Percentiles rank a stretch among this genome's conserved stretches.
These are phyloP conservation scores for Sphaerulina musiva DNA, from an alignment of 2,329 filamentous ascomycete genomes.

Conservation along the genomic window DNA sequence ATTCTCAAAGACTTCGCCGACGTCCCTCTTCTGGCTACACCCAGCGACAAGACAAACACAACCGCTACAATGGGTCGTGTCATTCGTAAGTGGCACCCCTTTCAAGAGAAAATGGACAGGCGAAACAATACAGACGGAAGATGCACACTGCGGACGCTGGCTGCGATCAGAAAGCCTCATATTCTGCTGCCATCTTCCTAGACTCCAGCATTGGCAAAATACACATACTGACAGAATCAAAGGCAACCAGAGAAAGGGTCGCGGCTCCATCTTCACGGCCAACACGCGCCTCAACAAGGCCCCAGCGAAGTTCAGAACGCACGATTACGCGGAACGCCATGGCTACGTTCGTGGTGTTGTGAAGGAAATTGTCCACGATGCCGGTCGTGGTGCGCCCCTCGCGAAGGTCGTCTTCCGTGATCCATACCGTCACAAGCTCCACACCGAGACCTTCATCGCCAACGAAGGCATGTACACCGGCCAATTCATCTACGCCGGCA, in stretches of 20 bases:
- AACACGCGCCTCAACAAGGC: constrained; percentile 71
- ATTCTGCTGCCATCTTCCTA: constrained; percentile 1
- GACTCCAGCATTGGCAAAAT: neutral
- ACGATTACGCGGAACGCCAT: constrained; percentile 75
- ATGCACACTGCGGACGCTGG: constrained; percentile 1
- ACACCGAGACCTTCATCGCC: constrained; percentile 99
- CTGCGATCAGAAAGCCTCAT: constrained; percentile 1
- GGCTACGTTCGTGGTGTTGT: constrained; percentile 96
- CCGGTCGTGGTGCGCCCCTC: constrained; percentile 94
- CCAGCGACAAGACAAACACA: constrained; percentile 13
- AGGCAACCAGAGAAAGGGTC: constrained; percentile 68
- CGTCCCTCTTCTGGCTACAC: constrained; percentile 3
- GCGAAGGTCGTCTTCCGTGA: constrained; percentile 95
- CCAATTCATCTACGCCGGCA: constrained; percentile 99
- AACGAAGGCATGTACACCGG: constrained; percentile 99
- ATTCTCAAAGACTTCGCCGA: neutral
- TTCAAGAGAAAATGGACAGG: constrained; percentile 1
- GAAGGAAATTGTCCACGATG: constrained; percentile 98
- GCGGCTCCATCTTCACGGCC: constrained; percentile 67
- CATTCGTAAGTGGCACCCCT: constrained; percentile 11
- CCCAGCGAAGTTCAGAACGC: constrained; percentile 88
- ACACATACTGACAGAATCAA: constrained; percentile 42
- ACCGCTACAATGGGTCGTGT: constrained; percentile 14
- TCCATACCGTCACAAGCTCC: constrained; percentile 96
- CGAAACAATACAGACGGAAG: constrained; percentile 1